These are phyloP conservation scores for Kazachstania kunashirensis DNA, from an alignment of 805 yeast species.

Conservation along the genomic window DNA sequence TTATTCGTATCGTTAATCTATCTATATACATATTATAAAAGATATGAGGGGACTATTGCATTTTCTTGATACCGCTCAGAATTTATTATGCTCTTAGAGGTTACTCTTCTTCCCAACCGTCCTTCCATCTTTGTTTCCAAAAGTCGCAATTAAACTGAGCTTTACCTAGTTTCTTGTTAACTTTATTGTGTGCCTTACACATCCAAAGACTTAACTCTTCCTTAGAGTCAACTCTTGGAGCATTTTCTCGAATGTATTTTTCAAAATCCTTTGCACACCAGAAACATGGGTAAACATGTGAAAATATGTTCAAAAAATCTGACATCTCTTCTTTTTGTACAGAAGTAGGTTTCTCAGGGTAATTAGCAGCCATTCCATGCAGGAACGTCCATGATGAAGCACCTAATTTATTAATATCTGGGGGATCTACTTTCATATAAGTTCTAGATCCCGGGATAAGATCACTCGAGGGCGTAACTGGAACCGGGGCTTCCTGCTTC, in stretches of 20 bases:
- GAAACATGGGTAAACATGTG: constrained; percentile 88
- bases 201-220: constrained; percentile 86
- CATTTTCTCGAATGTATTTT: constrained; percentile 43
- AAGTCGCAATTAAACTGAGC: constrained; percentile 76
- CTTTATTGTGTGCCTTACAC: constrained; percentile 92
- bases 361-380: constrained; percentile 83
- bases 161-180: constrained; percentile 78
- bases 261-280: constrained; percentile 85
- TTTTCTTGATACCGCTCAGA: too few relatives aligned
- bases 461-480: constrained; percentile 30
- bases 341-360: constrained; percentile 60
- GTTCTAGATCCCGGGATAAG: constrained; percentile 21
- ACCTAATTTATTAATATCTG: constrained; percentile 78
- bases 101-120: constrained; percentile 61
- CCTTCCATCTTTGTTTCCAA: constrained; percentile 93
- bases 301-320: constrained; percentile 59
- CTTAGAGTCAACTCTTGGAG: constrained; percentile 53
- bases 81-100: too few relatives aligned
- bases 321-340: constrained; percentile 62
- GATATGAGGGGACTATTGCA: too few relatives aligned
- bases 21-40: too few relatives aligned
- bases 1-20: too few relatives aligned
- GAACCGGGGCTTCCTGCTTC: neutral
- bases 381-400: constrained; percentile 85
- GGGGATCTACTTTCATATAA: constrained; percentile 57